These are phyloP conservation scores for Beta corolliflora DNA, from an alignment of 179 eudicot genomes.

Conservation along the genomic window DNA sequence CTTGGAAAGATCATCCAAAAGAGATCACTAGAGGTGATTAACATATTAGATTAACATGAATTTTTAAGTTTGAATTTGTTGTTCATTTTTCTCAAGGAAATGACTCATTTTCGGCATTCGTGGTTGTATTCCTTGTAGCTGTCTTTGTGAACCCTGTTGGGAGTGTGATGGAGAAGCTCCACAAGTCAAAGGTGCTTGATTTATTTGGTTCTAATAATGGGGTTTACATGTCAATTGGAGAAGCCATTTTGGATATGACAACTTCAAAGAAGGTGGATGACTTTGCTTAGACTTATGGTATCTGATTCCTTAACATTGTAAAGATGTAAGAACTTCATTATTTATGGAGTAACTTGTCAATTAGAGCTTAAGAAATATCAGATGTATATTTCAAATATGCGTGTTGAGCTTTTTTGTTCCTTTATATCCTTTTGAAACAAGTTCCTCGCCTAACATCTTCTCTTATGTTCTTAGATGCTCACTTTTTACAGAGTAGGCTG, in stretches of 20 bases:
- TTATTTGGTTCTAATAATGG: constrained; percentile 38
- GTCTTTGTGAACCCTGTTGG: constrained; percentile 74
- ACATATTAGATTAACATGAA: too few relatives aligned
- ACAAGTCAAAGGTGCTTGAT: constrained; percentile 51
- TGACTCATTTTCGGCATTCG: neutral
- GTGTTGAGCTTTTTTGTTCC: too few relatives aligned
- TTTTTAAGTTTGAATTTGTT: neutral
- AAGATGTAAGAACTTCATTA: neutral
- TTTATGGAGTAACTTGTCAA: neutral
- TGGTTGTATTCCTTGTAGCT: constrained; percentile 40
- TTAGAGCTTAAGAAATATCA: neutral
- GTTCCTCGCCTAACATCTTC: too few relatives aligned
- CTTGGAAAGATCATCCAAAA: constrained; percentile 49
- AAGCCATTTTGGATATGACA: constrained; percentile 53
- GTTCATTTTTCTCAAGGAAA: neutral
- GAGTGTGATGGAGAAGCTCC: constrained; percentile 74
- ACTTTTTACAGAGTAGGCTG: too few relatives aligned
- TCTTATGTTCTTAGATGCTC: too few relatives aligned
- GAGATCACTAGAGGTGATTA: constrained; percentile 62
- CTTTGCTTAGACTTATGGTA: constrained; percentile 1
- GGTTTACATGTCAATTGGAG: constrained; percentile 72
- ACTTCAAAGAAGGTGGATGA: constrained; percentile 36
- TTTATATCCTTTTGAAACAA: too few relatives aligned
- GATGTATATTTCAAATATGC: neutral
- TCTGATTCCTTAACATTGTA: neutral